Conservation (phyloP, 148 eudicot genomes). For the Chenopodium berlandieri region DNA sequence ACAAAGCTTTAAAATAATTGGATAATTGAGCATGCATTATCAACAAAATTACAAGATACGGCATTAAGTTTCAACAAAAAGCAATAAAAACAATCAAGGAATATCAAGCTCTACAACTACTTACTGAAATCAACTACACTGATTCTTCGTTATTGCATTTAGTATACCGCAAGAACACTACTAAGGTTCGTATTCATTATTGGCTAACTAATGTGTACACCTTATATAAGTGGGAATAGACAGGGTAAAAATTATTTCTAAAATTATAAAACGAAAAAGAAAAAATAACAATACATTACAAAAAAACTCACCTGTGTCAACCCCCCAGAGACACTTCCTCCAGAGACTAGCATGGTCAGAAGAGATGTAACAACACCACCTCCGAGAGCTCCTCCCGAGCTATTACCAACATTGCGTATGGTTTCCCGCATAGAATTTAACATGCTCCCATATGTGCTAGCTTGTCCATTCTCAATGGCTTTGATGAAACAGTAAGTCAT, state of each 20-base stretch:
- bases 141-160: neutral
- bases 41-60: neutral
- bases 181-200: neutral
- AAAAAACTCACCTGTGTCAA: conserved; percentile 61
- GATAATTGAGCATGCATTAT: neutral
- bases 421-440: conserved; percentile 77
- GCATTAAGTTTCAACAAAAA: neutral
- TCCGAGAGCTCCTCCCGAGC: conserved; percentile 48
- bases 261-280: neutral
- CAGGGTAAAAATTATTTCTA: neutral
- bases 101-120: neutral
- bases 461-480: conserved; percentile 90
- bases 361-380: conserved; percentile 68
- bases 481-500: conserved; percentile 96
- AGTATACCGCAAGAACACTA: neutral
- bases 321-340: conserved; percentile 76
- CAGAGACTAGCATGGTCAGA: conserved; percentile 64
- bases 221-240: neutral
- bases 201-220: neutral
- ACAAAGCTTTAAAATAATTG: neutral
- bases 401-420: conserved; percentile 46
- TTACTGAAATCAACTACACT: neutral
- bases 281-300: neutral
- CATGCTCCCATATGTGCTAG: conserved; percentile 76
- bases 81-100: neutral